phyloP scores from a whole-genome alignment of 345 rosid genomes.

The Camelina laxa region DNA sequence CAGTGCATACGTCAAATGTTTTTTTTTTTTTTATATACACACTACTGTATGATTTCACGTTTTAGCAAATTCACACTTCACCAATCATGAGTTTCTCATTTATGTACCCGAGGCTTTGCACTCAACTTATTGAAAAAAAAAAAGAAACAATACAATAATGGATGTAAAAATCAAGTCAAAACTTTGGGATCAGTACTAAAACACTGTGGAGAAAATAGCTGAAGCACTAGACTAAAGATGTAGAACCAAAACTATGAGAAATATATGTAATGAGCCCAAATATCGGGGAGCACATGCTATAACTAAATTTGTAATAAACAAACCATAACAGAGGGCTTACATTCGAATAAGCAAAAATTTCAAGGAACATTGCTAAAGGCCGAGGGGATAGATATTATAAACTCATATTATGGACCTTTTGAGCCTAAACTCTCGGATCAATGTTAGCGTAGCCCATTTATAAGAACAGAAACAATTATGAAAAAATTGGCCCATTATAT shows the following conservation, averaged over 20 bases:
- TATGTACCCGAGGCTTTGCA: too few relatives aligned
- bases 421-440: neutral
- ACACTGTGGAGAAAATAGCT: neutral
- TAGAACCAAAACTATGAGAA: neutral
- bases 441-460: neutral
- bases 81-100: neutral
- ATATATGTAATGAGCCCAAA: neutral
- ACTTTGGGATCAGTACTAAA: too few relatives aligned
- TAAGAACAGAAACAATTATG: neutral
- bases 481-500: neutral
- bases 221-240: neutral
- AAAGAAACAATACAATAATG: neutral
- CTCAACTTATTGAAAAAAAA: neutral
- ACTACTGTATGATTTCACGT: neutral
- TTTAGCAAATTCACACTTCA: conserved; percentile 6
- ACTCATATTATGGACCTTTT: neutral
- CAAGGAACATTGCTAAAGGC: neutral
- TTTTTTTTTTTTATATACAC: neutral
- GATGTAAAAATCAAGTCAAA: neutral
- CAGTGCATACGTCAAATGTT: neutral
- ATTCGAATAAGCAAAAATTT: neutral
- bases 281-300: neutral
- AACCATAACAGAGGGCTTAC: neutral
- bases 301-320: neutral
- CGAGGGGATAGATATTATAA: too few relatives aligned